Base-by-base conservation (phyloP, 148 eudicot genomes). In the Linanthus parryae region DNA sequence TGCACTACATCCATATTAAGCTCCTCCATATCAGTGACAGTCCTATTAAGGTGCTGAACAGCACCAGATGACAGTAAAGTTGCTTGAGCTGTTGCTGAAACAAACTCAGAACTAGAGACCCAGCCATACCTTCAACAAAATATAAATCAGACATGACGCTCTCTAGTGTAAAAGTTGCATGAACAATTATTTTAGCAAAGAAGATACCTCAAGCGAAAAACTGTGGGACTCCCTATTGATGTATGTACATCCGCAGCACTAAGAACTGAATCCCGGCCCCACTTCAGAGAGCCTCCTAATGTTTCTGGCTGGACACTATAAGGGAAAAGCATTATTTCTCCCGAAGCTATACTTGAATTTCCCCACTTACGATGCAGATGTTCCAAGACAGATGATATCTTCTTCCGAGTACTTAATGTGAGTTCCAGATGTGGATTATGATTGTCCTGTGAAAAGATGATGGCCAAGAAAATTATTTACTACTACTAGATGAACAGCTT, bases 291-390 rank as follows among this genome's bases (percentile, higher is more conserved):
- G 18, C 54, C 61, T 27, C 69, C 48, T 52, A 84, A 45, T 63
- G 82, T 94, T 57, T 75, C 84, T 48, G 75, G 70, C 62, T 82
- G 84, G 23, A 64, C 73, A 57, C 33, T 56, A 58, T 61, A 82
- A 57, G 99, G 96, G 30, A 88, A 80, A 28, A 94, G 77, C 80
- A 82, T 76, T 46, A 94, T 71, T 54, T 94, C 96, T 57, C 90
- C 85, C 54, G 68, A 57, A 26, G 80, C 90, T 34, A 65, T 67
- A 52, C 71, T 69, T 52, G 88, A 82, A 64, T 58, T 72, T 28
- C 96, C 99, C 99, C 99, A 94, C 66, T 94, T 94, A 57, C 91
- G 96, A 59, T 75, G 74, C 54, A 94, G 85, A 62, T 88, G 99
- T 54, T 94, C 99, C 65, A 88, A 44, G 51, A 94, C 76, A 7